Conservation (phyloP, 2,329 filamentous ascomycete genomes). For the Alternaria atra region DNA sequence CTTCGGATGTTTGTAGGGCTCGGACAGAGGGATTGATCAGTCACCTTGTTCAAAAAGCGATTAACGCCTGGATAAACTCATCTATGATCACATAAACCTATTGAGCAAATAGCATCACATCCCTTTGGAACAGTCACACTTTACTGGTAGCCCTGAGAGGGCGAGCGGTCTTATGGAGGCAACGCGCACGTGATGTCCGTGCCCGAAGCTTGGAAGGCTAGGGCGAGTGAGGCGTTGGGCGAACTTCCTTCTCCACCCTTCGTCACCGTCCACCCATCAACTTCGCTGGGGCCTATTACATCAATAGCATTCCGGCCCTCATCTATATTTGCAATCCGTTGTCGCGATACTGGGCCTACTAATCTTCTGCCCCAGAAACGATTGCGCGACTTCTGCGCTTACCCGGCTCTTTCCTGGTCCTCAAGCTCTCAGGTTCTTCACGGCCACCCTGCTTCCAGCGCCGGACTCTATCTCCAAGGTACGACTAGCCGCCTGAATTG, state of each 20-base stretch:
- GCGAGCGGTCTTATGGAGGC: background rate
- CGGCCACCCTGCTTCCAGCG: conserved; percentile 29
- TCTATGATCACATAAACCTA: background rate
- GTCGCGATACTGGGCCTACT: conserved; percentile 25
- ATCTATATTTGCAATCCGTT: conserved; percentile 29
- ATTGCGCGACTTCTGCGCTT: conserved; percentile 21
- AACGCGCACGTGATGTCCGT: conserved; percentile 21
- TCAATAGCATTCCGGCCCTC: conserved; percentile 28
- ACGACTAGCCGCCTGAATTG: conserved; percentile 37
- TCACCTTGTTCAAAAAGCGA: background rate
- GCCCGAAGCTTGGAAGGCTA: conserved; percentile 11
- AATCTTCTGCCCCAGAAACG: conserved; percentile 10
- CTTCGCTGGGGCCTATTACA: conserved; percentile 27
- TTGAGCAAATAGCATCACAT: background rate
- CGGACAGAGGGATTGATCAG: background rate
- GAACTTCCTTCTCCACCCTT: conserved; percentile 22
- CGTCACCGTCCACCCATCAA: conserved; percentile 29
- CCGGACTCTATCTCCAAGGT: conserved; percentile 35
- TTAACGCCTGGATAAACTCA: background rate
- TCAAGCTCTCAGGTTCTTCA: conserved; percentile 31
- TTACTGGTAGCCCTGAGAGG: conserved; percentile 12
- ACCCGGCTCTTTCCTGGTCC: conserved; percentile 25
- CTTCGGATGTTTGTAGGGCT: background rate
- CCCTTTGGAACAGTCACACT: background rate
- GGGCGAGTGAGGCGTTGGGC: conserved; percentile 21